These are phyloP conservation scores for Cyclotella baltica DNA, from an alignment of 108 stramenopile species.

Conservation along the genomic window DNA sequence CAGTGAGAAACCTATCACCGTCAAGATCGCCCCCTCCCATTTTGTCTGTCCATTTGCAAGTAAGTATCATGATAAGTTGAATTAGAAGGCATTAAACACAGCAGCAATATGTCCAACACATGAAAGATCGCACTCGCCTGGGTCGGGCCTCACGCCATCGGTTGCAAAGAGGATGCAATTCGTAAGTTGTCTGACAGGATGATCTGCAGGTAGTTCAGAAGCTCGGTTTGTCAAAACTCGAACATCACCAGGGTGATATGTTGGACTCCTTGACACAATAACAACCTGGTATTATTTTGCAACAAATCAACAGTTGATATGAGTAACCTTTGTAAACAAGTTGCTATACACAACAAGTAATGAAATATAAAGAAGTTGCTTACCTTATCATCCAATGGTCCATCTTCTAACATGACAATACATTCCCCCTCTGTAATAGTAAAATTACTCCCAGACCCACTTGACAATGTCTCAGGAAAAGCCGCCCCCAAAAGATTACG, in stretches of 20 bases:
- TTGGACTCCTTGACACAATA: background rate
- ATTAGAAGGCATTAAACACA: background rate
- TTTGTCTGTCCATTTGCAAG: background rate
- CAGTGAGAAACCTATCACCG: background rate
- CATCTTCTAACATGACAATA: conserved; percentile 10
- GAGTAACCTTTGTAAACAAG: background rate
- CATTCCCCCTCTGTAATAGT: conserved; percentile 5
- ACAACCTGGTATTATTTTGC: background rate
- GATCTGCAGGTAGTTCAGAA: background rate
- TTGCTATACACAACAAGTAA: background rate
- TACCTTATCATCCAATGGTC: conserved; percentile 9
- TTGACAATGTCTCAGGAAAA: conserved; percentile 1
- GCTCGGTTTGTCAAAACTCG: background rate
- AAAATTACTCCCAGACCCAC: background rate
- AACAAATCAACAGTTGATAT: no score
- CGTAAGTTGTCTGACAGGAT: background rate
- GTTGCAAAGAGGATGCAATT: conserved; percentile 11
- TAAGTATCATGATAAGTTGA: background rate
- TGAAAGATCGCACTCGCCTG: background rate
- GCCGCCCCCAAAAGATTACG: background rate
- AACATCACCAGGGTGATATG: conserved; percentile 7
- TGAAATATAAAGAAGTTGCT: background rate
- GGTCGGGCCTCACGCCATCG: conserved; percentile 4
- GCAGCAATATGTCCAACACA: background rate
- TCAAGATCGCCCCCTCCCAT: conserved; percentile 16